Evolutionary conservation across 1,284 basidiomycete genomes (phyloP).

Genomic region (Ustilago vetiveriae): DNA sequence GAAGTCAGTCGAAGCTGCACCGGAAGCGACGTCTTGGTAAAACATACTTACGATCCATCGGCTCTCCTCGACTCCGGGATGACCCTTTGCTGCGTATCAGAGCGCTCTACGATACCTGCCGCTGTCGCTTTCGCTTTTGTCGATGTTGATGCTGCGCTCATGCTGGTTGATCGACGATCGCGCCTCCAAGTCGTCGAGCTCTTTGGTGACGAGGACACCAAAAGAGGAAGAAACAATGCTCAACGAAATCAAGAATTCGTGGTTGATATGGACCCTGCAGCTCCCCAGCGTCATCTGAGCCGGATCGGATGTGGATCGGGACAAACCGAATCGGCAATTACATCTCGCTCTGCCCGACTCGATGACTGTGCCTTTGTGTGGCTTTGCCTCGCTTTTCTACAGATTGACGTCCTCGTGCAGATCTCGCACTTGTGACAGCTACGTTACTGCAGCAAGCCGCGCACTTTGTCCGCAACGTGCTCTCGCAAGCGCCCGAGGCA

Average conservation of each 20-base stretch:
- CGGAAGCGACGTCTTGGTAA: too few relatives aligned
- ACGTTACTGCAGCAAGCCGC: too few relatives aligned
- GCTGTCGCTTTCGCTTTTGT: slow-evolving; percentile 76
- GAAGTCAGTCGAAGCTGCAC: too few relatives aligned
- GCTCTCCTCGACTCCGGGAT: slow-evolving; percentile 82
- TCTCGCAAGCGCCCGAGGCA: too few relatives aligned
- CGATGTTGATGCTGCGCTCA: slow-evolving; percentile 14
- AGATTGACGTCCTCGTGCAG: slow-evolving; percentile 9
- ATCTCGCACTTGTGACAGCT: too few relatives aligned
- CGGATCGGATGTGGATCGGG: slow-evolving; percentile 4
- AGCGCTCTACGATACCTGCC: slow-evolving; percentile 84
- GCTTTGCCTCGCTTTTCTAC: too few relatives aligned
- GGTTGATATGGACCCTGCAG: slow-evolving; percentile 24
- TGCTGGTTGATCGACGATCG: neutral
- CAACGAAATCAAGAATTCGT: slow-evolving; percentile 8
- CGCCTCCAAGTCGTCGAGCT: too few relatives aligned
- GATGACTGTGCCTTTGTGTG: too few relatives aligned
- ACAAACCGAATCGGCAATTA: too few relatives aligned
- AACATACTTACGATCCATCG: slow-evolving; percentile 83
- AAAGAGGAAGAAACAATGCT: neutral
- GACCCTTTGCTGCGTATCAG: slow-evolving; percentile 82
- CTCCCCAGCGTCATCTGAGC: neutral
- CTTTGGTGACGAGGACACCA: too few relatives aligned
- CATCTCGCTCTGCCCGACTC: too few relatives aligned
- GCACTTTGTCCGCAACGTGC: slow-evolving; percentile 24